Conservation (phyloP, 768 basidiomycete species). For the Xerocomellus chrysenteron region DNA sequence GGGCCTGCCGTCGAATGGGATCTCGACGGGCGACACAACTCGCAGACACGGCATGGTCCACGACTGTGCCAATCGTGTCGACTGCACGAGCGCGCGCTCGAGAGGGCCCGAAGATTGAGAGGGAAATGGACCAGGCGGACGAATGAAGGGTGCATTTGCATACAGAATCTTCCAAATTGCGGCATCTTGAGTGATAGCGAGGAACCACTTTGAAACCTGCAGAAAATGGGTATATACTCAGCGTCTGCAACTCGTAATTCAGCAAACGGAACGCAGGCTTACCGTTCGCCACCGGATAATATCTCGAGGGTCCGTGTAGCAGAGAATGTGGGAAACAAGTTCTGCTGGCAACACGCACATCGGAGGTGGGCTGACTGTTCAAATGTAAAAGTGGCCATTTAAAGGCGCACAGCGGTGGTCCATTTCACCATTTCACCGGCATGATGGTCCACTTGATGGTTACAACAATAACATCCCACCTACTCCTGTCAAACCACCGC, state of each 20-base stretch:
- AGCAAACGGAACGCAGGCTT: background rate
- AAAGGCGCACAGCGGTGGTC: too few relatives aligned
- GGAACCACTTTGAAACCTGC: background rate
- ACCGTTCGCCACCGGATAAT: constrained; percentile 1
- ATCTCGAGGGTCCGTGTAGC: background rate
- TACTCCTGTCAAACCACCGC: too few relatives aligned
- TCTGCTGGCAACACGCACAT: background rate
- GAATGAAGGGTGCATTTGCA: background rate
- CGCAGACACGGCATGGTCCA: background rate
- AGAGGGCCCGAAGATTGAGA: background rate
- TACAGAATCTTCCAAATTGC: background rate
- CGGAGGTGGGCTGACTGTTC: background rate
- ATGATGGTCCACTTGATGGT: too few relatives aligned
- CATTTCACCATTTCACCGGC: too few relatives aligned
- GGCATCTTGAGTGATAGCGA: background rate
- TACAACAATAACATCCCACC: too few relatives aligned
- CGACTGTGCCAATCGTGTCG: too few relatives aligned
- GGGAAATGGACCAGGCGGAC: background rate
- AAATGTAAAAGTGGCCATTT: too few relatives aligned
- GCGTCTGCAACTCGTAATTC: background rate
- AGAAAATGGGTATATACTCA: background rate
- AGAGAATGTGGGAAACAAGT: background rate
- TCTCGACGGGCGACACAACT: background rate
- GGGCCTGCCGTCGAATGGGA: background rate
- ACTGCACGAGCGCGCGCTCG: background rate